Conservation (phyloP, 2,329 filamentous ascomycete genomes). For the Aspergillus fischeri region DNA sequence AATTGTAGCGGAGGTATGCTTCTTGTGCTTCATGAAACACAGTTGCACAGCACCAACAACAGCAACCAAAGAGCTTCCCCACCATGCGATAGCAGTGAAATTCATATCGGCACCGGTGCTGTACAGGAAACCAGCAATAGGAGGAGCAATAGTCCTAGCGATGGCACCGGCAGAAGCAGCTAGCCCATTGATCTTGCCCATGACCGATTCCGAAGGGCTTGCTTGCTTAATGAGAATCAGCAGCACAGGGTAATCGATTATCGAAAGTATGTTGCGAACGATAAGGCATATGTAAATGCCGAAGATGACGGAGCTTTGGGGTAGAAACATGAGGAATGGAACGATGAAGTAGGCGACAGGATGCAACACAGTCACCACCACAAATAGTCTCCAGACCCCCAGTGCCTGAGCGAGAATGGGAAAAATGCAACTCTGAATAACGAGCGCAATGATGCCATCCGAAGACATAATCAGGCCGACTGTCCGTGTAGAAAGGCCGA, state of each 20-base stretch:
- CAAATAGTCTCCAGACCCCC: slow-evolving; percentile 64
- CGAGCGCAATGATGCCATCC: slow-evolving; percentile 67
- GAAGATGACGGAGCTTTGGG: slow-evolving; percentile 50
- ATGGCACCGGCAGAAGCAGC: slow-evolving; percentile 69
- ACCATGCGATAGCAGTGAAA: slow-evolving; percentile 62
- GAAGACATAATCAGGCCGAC: slow-evolving; percentile 66
- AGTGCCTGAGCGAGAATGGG: slow-evolving; percentile 60
- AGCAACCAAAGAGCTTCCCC: slow-evolving; percentile 55
- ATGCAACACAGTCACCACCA: slow-evolving; percentile 62
- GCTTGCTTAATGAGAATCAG: slow-evolving; percentile 71
- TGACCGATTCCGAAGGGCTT: slow-evolving; percentile 56
- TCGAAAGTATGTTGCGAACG: slow-evolving; percentile 64
- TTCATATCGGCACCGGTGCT: slow-evolving; percentile 54
- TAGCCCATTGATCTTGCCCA: slow-evolving; percentile 69
- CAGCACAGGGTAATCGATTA: slow-evolving; percentile 64
- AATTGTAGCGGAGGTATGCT: slow-evolving; percentile 38
- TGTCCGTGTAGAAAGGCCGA: slow-evolving; percentile 62
- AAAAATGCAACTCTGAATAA: slow-evolving; percentile 70
- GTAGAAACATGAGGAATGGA: slow-evolving; percentile 61
- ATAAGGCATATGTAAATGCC: slow-evolving; percentile 64
- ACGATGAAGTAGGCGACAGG: slow-evolving; percentile 66
- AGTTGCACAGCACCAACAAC: slow-evolving; percentile 54
- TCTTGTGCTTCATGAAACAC: slow-evolving; percentile 51
- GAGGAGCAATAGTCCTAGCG: slow-evolving; percentile 65
- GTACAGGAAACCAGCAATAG: slow-evolving; percentile 64